Conservation (phyloP, 306 rosid species). For the Cucumis hystrix region DNA sequence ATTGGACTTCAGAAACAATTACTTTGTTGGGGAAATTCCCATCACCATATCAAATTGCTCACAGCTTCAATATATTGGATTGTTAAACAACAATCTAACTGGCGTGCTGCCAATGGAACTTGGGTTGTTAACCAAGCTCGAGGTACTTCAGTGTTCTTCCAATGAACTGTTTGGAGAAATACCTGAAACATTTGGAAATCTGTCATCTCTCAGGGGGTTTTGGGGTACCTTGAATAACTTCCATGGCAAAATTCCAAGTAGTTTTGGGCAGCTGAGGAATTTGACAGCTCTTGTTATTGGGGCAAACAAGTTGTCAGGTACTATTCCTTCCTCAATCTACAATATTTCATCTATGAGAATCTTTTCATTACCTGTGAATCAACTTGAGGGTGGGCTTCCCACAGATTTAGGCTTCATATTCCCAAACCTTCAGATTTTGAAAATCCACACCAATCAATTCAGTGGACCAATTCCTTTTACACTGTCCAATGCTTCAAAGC, state of each 20-base stretch:
- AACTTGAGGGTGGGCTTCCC: slow-evolving; percentile 18
- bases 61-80: background rate
- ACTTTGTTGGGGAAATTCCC: slow-evolving; percentile 15
- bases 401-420: slow-evolving; percentile 1
- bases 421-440: slow-evolving; percentile 10
- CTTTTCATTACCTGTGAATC: background rate
- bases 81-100: background rate
- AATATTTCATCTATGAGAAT: slow-evolving; percentile 7
- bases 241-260: slow-evolving; percentile 15
- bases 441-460: background rate
- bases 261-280: slow-evolving; percentile 11
- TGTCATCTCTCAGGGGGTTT: background rate
- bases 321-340: slow-evolving; percentile 13
- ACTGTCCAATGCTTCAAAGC: slow-evolving; percentile 15
- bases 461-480: slow-evolving; percentile 13
- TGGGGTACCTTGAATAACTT: background rate
- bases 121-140: slow-evolving; percentile 3
- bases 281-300: background rate
- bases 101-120: background rate
- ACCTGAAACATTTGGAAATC: slow-evolving; percentile 12
- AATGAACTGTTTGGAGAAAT: slow-evolving; percentile 12
- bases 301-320: slow-evolving; percentile 7
- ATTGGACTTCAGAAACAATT: background rate
- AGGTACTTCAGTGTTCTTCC: background rate
- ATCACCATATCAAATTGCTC: slow-evolving; percentile 2